Evolutionary conservation across 192 early-diverging fungal genomes (phyloP).

Genomic region (Cladochytrium replicatum): DNA sequence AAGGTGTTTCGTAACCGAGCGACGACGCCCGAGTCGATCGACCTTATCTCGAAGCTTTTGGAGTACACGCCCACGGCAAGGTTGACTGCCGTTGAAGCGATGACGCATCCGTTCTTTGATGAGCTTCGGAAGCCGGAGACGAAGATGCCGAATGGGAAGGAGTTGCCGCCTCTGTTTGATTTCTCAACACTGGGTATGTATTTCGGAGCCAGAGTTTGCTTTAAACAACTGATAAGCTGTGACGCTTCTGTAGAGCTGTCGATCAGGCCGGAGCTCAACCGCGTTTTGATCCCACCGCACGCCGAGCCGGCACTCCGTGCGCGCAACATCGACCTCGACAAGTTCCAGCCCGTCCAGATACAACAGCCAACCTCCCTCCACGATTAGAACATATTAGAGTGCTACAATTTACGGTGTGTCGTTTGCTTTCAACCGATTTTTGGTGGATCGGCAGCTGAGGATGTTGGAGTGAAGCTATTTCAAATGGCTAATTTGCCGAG

Average conservation of each 20-base stretch:
- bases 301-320: conserved; percentile 49
- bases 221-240: background rate
- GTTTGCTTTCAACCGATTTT: no score
- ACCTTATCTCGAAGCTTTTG: conserved; percentile 72
- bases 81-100: conserved; percentile 78
- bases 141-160: conserved; percentile 67
- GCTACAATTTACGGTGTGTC: no score
- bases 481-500: no score
- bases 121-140: conserved; percentile 82
- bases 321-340: conserved; percentile 67
- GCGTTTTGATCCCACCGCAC: conserved; percentile 73
- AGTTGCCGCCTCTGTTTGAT: conserved; percentile 85
- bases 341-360: conserved; percentile 57
- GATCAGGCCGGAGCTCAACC: conserved; percentile 71
- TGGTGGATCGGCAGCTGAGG: no score
- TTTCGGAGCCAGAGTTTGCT: background rate
- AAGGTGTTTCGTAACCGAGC: conserved; percentile 79
- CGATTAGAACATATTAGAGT: no score
- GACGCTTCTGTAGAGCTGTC: conserved; percentile 85
- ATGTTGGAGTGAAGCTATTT: no score
- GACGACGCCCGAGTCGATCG: conserved; percentile 73
- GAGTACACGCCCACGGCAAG: conserved; percentile 84
- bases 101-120: conserved; percentile 95
- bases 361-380: conserved; percentile 19
- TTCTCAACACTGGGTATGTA: conserved; percentile 66